These are phyloP conservation scores for Debaryomyces sp. DNA, from an alignment of 1,139 yeast species.

Conservation along the genomic window DNA sequence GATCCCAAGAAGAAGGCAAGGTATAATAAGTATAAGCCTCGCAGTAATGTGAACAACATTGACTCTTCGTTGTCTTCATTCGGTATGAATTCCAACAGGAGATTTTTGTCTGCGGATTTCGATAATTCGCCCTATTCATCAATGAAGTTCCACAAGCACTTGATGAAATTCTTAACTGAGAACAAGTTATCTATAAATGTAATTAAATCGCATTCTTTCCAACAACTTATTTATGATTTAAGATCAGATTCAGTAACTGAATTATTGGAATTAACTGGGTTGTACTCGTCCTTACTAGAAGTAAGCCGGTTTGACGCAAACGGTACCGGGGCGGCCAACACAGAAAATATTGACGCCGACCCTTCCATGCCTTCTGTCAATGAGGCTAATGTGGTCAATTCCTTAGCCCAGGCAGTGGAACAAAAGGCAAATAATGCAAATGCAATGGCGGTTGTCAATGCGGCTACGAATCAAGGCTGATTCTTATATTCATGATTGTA, in stretches of 20 bases:
- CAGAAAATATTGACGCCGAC: slow-evolving; percentile 7
- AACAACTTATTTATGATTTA: slow-evolving; percentile 53
- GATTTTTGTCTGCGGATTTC: slow-evolving; percentile 36
- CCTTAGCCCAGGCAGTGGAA: slow-evolving; percentile 23
- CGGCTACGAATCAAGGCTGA: slow-evolving; percentile 5
- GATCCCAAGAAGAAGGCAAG: slow-evolving; percentile 11
- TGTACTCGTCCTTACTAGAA: slow-evolving; percentile 50
- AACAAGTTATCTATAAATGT: slow-evolving; percentile 53
- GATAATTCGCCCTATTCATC: slow-evolving; percentile 49
- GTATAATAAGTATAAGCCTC: slow-evolving; percentile 10
- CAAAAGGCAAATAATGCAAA: slow-evolving; percentile 16
- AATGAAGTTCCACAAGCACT: slow-evolving; percentile 53
- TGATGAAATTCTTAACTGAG: slow-evolving; percentile 53
- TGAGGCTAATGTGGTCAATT: slow-evolving; percentile 21
- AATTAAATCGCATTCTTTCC: slow-evolving; percentile 54
- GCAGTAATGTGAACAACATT: slow-evolving; percentile 8
- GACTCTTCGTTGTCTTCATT: slow-evolving; percentile 12
- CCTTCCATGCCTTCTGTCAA: slow-evolving; percentile 17
- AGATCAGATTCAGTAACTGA: slow-evolving; percentile 52
- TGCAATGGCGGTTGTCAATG: slow-evolving; percentile 5
- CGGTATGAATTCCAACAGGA: slow-evolving; percentile 15
- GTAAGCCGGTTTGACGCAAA: slow-evolving; percentile 37
- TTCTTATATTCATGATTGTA: slow-evolving; percentile 1
- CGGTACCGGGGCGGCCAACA: slow-evolving; percentile 8
- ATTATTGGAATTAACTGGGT: slow-evolving; percentile 46